Conservation (phyloP, 2,329 filamentous ascomycete genomes). For the Fusarium sp. region DNA sequence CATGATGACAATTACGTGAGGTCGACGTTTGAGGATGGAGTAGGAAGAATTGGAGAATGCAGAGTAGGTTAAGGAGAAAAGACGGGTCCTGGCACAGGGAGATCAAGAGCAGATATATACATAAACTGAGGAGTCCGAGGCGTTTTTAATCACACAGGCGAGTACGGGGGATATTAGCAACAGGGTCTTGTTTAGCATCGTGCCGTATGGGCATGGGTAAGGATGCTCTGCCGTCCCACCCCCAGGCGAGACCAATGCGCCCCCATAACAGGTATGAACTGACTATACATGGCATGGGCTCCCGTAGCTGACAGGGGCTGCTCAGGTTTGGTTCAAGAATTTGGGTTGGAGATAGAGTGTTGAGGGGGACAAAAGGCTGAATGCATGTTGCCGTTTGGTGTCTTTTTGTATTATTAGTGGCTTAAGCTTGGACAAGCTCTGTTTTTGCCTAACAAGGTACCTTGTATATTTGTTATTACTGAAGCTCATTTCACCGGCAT, state of each 20-base stretch:
- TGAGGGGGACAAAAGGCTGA: neutral
- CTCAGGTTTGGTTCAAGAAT: neutral
- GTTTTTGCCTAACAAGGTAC: neutral
- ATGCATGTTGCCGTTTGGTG: constrained; percentile 8
- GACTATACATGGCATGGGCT: neutral
- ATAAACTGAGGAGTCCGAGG: constrained; percentile 2
- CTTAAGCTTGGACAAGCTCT: constrained; percentile 19
- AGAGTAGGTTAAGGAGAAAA: neutral
- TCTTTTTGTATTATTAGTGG: constrained; percentile 11
- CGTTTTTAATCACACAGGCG: constrained; percentile 29
- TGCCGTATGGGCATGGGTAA: constrained; percentile 1
- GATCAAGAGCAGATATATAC: constrained; percentile 10
- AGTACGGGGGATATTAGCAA: constrained; percentile 34
- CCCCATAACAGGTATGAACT: constrained; percentile 11
- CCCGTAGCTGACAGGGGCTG: neutral
- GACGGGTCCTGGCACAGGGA: neutral
- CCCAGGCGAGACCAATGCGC: neutral
- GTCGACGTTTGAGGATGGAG: neutral
- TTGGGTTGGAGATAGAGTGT: neutral
- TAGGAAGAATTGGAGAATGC: neutral
- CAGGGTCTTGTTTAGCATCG: constrained; percentile 29
- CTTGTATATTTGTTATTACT: neutral
- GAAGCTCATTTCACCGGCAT: neutral
- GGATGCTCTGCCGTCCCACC: constrained; percentile 30
- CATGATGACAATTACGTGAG: constrained; percentile 48